Evolutionary conservation across 805 yeast genomes (phyloP), one percentile per base, ranked within the genome.

Genomic region (Yamadazyma akitaensis): DNA sequence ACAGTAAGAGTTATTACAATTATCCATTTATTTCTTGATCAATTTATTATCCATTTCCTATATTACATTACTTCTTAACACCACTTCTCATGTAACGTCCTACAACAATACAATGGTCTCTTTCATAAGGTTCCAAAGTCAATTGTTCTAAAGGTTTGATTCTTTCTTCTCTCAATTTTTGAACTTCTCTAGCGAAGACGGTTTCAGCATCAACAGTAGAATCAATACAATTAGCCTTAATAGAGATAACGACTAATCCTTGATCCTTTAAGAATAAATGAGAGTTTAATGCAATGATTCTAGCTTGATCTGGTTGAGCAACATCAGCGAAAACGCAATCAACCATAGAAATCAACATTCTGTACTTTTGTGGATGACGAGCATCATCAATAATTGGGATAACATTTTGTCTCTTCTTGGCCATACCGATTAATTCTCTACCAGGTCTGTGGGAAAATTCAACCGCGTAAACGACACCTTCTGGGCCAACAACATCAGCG

Each of bases 381-480:
- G 99, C 99, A 77, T 94, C 99, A 76, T 94, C 99, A 70, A 94
- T 91, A 72, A 94, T 94, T 64, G 99, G 99, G 58, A 94, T 89
- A 49, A 94, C 95, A 67, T 94, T 94, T 56, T 99, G 98, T 82
- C 99, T 88, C 95, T 94, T 94, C 84, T 92, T 94, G 68, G 99
- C 99, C 99, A 94, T 94, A 64, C 95, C 88, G 64, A 94, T 92
- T 75, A 94, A 82, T 75, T 94, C 99, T 81, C 99, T 87, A 72
- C 99, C 99, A 65, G 98, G 96, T 82, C 99, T 87, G 82, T 94
- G 98, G 54, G 97, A 90, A 79, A 94, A 94, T 77, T 94, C 99
- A 58, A 94, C 99, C 49, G 99, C 99, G 70, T 94, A 94, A 46
- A 94, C 99, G 67, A 89, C 79, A 72, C 99, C 99, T 76, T 90